These are phyloP conservation scores for Ilyonectria mors-panacis DNA, from an alignment of 2,329 filamentous ascomycete species.

Conservation along the genomic window DNA sequence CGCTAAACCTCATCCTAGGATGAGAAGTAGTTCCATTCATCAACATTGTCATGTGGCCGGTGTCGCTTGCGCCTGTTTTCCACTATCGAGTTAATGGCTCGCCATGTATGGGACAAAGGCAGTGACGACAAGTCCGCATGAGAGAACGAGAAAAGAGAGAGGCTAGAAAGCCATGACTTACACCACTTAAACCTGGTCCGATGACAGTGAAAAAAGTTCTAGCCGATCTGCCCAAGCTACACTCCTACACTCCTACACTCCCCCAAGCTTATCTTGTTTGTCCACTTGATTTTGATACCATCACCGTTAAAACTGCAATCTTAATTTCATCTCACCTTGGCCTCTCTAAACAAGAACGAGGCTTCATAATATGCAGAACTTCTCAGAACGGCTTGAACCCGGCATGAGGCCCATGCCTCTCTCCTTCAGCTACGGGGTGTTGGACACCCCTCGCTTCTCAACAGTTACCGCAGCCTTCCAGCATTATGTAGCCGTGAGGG, in stretches of 20 bases:
- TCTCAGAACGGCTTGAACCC: background rate
- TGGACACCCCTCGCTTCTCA: background rate
- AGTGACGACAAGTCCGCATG: background rate
- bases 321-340: background rate
- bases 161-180: background rate
- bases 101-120: constrained; percentile 3
- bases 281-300: background rate
- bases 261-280: background rate
- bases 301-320: background rate
- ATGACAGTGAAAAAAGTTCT: background rate
- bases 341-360: background rate
- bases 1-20: constrained; percentile 1
- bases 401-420: constrained; percentile 27
- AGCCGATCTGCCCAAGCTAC: background rate
- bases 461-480: constrained; percentile 43
- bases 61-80: background rate
- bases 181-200: background rate
- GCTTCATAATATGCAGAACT: background rate
- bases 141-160: background rate
- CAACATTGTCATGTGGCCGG: constrained; percentile 11
- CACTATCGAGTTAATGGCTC: constrained; percentile 6
- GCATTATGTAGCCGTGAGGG: constrained; percentile 55
- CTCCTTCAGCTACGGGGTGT: constrained; percentile 41
- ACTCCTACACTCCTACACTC: background rate
- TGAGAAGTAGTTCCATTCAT: constrained; percentile 9